Evolutionary conservation across 1,139 yeast genomes (phyloP), one percentile per base, ranked within the genome.

Genomic region (Pichia sp.): DNA sequence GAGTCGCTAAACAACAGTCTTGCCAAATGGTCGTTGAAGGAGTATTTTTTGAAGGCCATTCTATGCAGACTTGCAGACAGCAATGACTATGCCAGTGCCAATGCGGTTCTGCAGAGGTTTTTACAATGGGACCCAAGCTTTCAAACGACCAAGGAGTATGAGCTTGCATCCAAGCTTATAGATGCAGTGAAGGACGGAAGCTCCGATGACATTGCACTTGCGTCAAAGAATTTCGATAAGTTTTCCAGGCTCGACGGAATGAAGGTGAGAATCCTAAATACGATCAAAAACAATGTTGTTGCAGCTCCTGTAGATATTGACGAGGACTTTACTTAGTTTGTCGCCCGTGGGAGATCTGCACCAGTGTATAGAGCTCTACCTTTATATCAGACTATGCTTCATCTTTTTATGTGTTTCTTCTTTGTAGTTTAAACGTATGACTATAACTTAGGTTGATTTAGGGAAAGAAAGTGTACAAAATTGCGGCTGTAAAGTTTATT

Each of bases 1-100:
- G 87, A 82, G 63, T 83, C 88, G 67, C 70, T 88, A 57, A 87
- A 86, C 60, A 90, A 87, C 70, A 81, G 81, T 60, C 75, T 91
- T 62, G 82, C 95, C 52, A 87, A 84, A 71, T 93, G 97, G 97
- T 85, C 91, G 58, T 76, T 93, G 66, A 93, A 95, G 72, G 99
- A 93, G 59, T 90, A 92, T 69, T 91, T 89, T 66, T 76, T 90
- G 66, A 91, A 91, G 74, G 84, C 88, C 49, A 83, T 90, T 36
- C 76, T 93, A 57, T 89, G 97, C 68, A 81, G 85, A 56, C 76
- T 93, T 62, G 95, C 97, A 43, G 80, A 80, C 57, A 88, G 84
- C 57, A 90, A 85, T 59, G 99, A 93, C 71, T 75, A 81, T 45
- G 91, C 95, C 44, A 96, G 95, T 55, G 96, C 96, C 1, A 80